Conservation (phyloP, 495 filamentous ascomycete species). For the Aspergillus ostianus region DNA sequence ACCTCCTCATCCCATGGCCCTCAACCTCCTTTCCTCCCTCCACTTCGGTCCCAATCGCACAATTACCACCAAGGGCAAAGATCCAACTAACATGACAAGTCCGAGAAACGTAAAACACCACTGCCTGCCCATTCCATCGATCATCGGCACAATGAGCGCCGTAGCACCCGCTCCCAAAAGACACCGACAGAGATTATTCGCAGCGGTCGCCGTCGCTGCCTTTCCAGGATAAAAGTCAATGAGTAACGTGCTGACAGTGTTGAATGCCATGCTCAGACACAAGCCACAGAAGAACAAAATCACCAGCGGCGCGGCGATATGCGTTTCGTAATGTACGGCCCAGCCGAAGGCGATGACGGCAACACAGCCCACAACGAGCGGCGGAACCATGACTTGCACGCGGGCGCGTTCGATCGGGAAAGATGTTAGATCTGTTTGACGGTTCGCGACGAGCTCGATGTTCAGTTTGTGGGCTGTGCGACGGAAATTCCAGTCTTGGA, state of each 20-base stretch:
- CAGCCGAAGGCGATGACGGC: constrained; percentile 41
- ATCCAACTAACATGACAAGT: constrained; percentile 49
- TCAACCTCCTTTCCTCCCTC: constrained; percentile 34
- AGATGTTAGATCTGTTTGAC: constrained; percentile 48
- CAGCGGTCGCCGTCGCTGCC: constrained; percentile 65
- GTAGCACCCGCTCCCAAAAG: constrained; percentile 65
- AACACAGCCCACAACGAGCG: constrained; percentile 36
- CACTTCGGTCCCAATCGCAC: constrained; percentile 45
- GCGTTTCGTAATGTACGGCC: constrained; percentile 34
- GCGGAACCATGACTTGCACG: constrained; percentile 48
- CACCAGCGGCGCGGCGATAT: constrained; percentile 45
- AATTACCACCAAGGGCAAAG: constrained; percentile 51
- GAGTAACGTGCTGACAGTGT: constrained; percentile 58
- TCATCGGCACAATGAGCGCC: constrained; percentile 65
- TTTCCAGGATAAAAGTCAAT: constrained; percentile 63
- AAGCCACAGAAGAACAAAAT: constrained; percentile 62
- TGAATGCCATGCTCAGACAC: constrained; percentile 54
- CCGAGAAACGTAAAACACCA: constrained; percentile 71
- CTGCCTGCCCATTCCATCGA: constrained; percentile 60
- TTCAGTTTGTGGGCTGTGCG: constrained; percentile 35
- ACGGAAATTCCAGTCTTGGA: constrained; percentile 55
- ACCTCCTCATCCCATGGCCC: too few relatives aligned
- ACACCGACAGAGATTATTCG: constrained; percentile 69
- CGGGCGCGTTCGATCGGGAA: constrained; percentile 68
- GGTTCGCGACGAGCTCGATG: constrained; percentile 49